phyloP scores from a whole-genome alignment of 139 green algal species.

The Closterium sp. region DNA sequence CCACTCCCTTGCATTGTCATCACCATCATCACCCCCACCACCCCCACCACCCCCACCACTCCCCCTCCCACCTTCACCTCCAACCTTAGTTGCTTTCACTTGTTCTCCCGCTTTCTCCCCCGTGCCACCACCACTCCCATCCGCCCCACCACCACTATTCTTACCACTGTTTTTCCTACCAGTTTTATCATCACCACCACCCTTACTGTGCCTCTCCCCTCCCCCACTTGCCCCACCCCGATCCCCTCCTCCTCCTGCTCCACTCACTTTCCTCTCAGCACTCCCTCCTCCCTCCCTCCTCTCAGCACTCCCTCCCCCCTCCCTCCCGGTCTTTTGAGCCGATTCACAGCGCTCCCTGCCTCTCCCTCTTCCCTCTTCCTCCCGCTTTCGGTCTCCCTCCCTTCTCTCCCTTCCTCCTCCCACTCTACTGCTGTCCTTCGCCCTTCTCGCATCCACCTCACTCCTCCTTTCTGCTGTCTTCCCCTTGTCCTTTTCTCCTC shows the following conservation, averaged over 20 bases:
- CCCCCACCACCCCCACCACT: neutral
- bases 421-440: neutral
- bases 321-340: neutral
- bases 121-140: neutral
- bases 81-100: neutral
- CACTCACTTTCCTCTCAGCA: too few relatives aligned
- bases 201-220: neutral
- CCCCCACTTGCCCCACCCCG: neutral
- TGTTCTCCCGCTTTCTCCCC: neutral
- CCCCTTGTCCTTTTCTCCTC: too few relatives aligned
- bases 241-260: too few relatives aligned
- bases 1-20: neutral
- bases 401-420: neutral
- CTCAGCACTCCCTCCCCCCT: neutral
- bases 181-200: neutral
- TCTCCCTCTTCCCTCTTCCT: neutral
- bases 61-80: neutral
- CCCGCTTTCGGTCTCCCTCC: too few relatives aligned
- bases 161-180: neutral
- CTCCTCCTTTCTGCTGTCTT: too few relatives aligned
- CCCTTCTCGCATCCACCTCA: neutral
- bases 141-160: neutral
- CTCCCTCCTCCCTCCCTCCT: too few relatives aligned
- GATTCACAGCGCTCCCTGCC: neutral
- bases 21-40: neutral